Percentiles rank a stretch among this genome's conserved stretches.
Evolutionary conservation across 768 basidiomycete genomes (phyloP).

Genomic region (Punctularia strigosozonata): DNA sequence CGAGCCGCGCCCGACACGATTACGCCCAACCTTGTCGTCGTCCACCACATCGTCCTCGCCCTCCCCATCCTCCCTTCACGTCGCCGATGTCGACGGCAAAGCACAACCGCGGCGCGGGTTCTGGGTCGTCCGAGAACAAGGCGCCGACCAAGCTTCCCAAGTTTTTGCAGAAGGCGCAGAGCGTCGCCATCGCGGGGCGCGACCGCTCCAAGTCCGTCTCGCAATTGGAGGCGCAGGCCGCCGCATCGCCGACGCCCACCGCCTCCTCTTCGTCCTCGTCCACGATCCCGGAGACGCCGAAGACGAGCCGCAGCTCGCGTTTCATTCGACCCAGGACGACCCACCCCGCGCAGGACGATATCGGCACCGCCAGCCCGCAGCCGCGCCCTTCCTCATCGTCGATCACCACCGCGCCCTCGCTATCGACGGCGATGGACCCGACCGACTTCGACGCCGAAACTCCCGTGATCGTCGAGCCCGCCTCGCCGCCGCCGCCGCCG

Average conservation of each 20-base stretch:
- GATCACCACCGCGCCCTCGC: no score
- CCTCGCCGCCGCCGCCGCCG: neutral
- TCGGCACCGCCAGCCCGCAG: no score
- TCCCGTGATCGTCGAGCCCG: conserved; percentile 59
- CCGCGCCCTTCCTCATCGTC: no score
- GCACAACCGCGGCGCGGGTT: neutral
- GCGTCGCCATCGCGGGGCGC: no score
- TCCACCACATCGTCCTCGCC: no score
- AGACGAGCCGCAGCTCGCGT: neutral
- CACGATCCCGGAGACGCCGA: neutral
- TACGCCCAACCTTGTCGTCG: no score
- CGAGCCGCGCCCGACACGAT: no score
- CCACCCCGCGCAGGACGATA: neutral
- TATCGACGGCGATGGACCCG: neutral
- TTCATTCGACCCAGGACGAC: neutral
- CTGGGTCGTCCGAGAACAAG: conserved; percentile 2
- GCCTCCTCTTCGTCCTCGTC: neutral
- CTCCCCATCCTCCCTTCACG: no score
- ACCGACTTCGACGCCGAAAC: conserved; percentile 24
- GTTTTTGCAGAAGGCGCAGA: conserved; percentile 1
- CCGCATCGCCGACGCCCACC: conserved; percentile 1
- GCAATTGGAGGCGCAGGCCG: neutral
- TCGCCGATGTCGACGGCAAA: no score
- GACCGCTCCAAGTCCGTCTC: neutral
- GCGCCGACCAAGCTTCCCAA: neutral